Evolutionary conservation across 805 yeast species (phyloP).

Genomic region (Myxozyma mucilagina): DNA sequence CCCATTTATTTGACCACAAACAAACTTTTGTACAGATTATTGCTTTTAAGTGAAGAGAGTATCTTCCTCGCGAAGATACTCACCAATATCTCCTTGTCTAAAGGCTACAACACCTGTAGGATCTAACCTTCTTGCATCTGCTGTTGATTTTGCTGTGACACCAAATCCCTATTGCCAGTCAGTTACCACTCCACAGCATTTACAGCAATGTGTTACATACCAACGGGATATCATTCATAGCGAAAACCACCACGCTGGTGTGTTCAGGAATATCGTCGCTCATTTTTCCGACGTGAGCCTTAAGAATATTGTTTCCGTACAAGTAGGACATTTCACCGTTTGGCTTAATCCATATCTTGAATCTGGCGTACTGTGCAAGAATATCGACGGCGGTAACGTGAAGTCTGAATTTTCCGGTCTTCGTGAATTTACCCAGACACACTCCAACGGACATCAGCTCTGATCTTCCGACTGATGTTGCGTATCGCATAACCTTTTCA

Average conservation of each 20-base stretch:
- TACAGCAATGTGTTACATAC: slow-evolving; percentile 5
- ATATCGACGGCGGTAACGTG: slow-evolving; percentile 89
- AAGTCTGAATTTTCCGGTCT: slow-evolving; percentile 92
- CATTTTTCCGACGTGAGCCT: slow-evolving; percentile 96
- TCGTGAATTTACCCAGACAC: slow-evolving; percentile 95
- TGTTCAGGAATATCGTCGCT: slow-evolving; percentile 98
- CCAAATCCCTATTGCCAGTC: slow-evolving; percentile 68
- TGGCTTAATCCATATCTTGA: slow-evolving; percentile 92
- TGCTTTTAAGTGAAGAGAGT: slow-evolving; percentile 58
- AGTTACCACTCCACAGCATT: neutral
- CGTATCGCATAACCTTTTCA: slow-evolving; percentile 52
- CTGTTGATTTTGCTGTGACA: slow-evolving; percentile 86
- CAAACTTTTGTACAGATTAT: neutral
- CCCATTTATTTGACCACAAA: neutral
- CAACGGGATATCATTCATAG: slow-evolving; percentile 87
- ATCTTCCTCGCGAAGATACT: slow-evolving; percentile 96
- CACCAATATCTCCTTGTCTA: slow-evolving; percentile 97
- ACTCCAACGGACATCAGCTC: slow-evolving; percentile 90
- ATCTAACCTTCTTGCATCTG: slow-evolving; percentile 81
- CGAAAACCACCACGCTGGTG: slow-evolving; percentile 87
- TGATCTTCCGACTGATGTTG: slow-evolving; percentile 86
- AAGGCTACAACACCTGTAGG: slow-evolving; percentile 95
- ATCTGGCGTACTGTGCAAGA: slow-evolving; percentile 83
- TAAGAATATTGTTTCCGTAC: slow-evolving; percentile 93
- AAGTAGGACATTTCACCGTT: slow-evolving; percentile 99